Conservation (phyloP, 768 basidiomycete genomes). For the Hortiboletus campestris region DNA sequence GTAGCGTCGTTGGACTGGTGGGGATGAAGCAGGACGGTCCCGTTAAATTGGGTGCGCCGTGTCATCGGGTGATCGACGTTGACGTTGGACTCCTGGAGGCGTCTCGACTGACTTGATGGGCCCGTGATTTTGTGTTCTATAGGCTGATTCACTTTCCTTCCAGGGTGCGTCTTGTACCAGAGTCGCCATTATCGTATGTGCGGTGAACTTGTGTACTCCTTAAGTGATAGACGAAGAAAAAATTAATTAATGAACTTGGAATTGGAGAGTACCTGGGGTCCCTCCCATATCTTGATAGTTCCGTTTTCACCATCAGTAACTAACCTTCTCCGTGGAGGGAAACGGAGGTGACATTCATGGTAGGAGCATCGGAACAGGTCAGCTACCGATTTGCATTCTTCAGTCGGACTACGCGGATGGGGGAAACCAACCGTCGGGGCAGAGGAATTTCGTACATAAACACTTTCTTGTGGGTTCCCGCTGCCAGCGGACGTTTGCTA, state of each 20-base stretch:
- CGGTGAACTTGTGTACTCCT: slow-evolving; percentile 83
- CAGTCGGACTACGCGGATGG: slow-evolving; percentile 14
- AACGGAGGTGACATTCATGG: slow-evolving; percentile 87
- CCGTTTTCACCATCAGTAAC: slow-evolving; percentile 97
- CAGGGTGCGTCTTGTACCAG: slow-evolving; percentile 48
- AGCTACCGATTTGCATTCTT: slow-evolving; percentile 47
- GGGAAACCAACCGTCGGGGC: slow-evolving; percentile 44
- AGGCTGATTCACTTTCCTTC: too few species aligned
- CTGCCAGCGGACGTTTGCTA: slow-evolving; percentile 91
- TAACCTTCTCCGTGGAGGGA: slow-evolving; percentile 97
- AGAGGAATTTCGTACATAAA: slow-evolving; percentile 81
- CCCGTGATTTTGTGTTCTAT: too few species aligned
- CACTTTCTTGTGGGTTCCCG: slow-evolving; percentile 94
- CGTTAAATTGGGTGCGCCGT: too few species aligned
- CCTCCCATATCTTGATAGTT: slow-evolving; percentile 99
- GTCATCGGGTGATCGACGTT: too few species aligned
- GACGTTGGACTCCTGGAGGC: too few species aligned
- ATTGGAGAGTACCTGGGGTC: slow-evolving; percentile 74
- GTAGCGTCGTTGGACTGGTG: too few species aligned
- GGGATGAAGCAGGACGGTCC: too few species aligned
- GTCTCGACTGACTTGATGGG: too few species aligned
- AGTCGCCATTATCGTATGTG: slow-evolving; percentile 91
- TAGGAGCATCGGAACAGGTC: slow-evolving; percentile 87
- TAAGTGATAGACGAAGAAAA: slow-evolving; percentile 21
- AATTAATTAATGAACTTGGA: slow-evolving; percentile 1